Evolutionary conservation across 2,329 filamentous ascomycete genomes (phyloP).

Genomic region (Talaromyces islandicus): DNA sequence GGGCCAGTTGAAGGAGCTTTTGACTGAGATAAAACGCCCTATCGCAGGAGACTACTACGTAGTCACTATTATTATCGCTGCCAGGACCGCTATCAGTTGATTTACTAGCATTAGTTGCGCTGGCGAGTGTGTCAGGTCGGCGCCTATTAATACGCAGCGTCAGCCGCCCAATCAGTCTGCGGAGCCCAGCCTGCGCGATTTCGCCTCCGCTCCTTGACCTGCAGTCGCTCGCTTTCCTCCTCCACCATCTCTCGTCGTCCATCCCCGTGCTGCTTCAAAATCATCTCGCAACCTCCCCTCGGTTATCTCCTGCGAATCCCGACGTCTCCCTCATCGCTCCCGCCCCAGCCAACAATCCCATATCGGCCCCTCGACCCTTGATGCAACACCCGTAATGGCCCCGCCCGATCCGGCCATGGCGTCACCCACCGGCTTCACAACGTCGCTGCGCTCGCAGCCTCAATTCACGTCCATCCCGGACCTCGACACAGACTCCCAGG

Average conservation of each 20-base stretch:
- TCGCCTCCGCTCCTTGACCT: not conserved
- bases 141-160: not conserved
- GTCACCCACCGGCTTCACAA: constrained; percentile 12
- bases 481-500: not conserved
- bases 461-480: not conserved
- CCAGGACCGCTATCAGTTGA: no score
- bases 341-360: not conserved
- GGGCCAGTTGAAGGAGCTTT: not conserved
- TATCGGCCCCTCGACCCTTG: constrained; percentile 4
- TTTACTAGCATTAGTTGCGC: not conserved
- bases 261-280: not conserved
- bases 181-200: not conserved
- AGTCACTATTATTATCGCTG: not conserved
- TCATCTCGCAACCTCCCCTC: not conserved
- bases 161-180: not conserved
- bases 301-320: not conserved
- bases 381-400: constrained; percentile 11
- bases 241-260: not conserved
- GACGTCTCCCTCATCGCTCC: not conserved
- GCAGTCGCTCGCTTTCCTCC: not conserved
- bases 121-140: not conserved
- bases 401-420: constrained; percentile 12
- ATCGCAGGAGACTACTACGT: not conserved
- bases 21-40: not conserved
- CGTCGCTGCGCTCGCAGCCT: constrained; percentile 1